Evolutionary conservation across 805 yeast species (phyloP).

Genomic region (Candida alai): DNA sequence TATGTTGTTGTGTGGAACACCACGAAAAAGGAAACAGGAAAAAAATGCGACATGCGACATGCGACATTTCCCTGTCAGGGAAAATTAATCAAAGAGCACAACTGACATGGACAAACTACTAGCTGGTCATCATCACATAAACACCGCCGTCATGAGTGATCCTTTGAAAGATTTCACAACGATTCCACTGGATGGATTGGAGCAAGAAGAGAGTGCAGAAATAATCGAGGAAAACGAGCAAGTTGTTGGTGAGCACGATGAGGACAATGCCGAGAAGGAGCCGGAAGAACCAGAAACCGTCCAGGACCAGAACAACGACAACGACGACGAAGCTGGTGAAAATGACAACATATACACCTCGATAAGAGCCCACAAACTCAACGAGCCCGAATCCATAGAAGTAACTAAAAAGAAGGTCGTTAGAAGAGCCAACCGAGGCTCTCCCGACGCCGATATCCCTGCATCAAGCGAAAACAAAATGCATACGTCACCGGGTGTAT

Average conservation of each 20-base stretch:
- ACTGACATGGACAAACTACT: no score
- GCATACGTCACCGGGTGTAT: background rate
- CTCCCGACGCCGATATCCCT: background rate
- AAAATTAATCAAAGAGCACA: no score
- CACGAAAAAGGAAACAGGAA: no score
- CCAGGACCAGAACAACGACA: slow-evolving; percentile 2
- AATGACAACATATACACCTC: slow-evolving; percentile 22
- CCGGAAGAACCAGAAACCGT: slow-evolving; percentile 12
- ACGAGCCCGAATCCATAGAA: slow-evolving; percentile 10
- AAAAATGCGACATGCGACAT: slow-evolving; percentile 1
- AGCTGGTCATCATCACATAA: no score
- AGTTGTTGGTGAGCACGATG: slow-evolving; percentile 5
- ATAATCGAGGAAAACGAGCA: slow-evolving; percentile 6
- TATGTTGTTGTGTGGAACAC: no score
- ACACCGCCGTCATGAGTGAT: no score
- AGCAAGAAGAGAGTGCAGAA: slow-evolving; percentile 4
- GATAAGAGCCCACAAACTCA: slow-evolving; percentile 20
- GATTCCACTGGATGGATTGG: slow-evolving; percentile 10
- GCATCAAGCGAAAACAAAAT: background rate
- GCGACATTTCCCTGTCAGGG: no score
- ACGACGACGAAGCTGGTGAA: slow-evolving; percentile 13
- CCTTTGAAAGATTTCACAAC: slow-evolving; percentile 11
- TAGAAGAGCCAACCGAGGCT: slow-evolving; percentile 14
- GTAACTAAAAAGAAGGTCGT: slow-evolving; percentile 26
- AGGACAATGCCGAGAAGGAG: slow-evolving; percentile 11